These are phyloP conservation scores for Cotoneaster glaucophyllus DNA, from an alignment of 306 rosid genomes.

Conservation along the genomic window DNA sequence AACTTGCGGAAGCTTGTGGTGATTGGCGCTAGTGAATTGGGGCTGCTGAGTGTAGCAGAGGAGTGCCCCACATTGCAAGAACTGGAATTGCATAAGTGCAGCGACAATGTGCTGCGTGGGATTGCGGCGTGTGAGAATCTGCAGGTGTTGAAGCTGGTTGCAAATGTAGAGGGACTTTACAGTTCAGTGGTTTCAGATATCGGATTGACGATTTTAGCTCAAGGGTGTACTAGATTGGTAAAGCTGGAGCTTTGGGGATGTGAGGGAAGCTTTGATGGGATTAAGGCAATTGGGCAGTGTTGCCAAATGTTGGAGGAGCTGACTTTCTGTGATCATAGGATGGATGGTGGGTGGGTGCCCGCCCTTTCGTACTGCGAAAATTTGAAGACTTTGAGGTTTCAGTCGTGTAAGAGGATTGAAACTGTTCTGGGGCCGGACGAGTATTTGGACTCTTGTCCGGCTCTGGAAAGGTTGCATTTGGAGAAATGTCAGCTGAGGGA, in stretches of 20 bases:
- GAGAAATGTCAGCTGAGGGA: slow-evolving; percentile 65
- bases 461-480: slow-evolving; percentile 64
- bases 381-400: slow-evolving; percentile 68
- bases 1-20: slow-evolving; percentile 61
- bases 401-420: slow-evolving; percentile 60
- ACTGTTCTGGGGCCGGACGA: slow-evolving; percentile 53
- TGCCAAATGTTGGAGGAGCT: slow-evolving; percentile 87
- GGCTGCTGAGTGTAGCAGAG: slow-evolving; percentile 63
- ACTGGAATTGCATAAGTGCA: slow-evolving; percentile 70
- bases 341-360: slow-evolving; percentile 89
- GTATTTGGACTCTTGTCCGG: slow-evolving; percentile 54
- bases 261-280: slow-evolving; percentile 85
- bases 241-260: slow-evolving; percentile 80
- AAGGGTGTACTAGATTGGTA: slow-evolving; percentile 75
- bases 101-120: slow-evolving; percentile 66
- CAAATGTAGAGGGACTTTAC: slow-evolving; percentile 47
- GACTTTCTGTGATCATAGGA: slow-evolving; percentile 62
- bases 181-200: slow-evolving; percentile 61
- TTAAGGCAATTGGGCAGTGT: slow-evolving; percentile 81
- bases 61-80: slow-evolving; percentile 80
- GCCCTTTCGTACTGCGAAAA: slow-evolving; percentile 69
- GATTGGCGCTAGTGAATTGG: slow-evolving; percentile 72
- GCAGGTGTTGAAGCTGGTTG: slow-evolving; percentile 64
- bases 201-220: slow-evolving; percentile 80
- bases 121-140: slow-evolving; percentile 70